phyloP scores from a whole-genome alignment of 768 basidiomycete genomes.

The Amanita exitialis region DNA sequence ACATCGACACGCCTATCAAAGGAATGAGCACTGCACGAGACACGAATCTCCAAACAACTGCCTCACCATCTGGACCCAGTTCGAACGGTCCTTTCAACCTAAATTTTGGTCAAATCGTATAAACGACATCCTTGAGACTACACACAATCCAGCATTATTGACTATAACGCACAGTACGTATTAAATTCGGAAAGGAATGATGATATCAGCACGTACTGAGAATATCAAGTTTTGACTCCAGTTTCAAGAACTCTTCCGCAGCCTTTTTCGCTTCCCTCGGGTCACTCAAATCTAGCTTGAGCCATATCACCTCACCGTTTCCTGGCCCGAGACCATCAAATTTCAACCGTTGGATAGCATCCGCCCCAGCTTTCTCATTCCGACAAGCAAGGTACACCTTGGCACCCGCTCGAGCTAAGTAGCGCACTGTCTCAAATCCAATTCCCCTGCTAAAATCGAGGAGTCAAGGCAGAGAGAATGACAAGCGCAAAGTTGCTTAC shows the following conservation, averaged over 20 bases:
- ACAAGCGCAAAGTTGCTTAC: conserved; percentile 17
- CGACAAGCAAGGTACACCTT: conserved; percentile 53
- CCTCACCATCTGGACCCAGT: conserved; percentile 8
- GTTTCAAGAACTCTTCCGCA: conserved; percentile 37
- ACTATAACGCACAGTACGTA: conserved; percentile 20
- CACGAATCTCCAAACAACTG: background rate
- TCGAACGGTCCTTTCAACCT: conserved; percentile 10
- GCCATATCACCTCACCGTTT: conserved; percentile 36
- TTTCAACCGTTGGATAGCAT: conserved; percentile 36
- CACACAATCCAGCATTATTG: conserved; percentile 47
- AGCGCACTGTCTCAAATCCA: conserved; percentile 40
- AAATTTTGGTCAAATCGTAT: background rate
- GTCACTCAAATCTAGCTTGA: conserved; percentile 42
- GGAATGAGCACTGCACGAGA: conserved; percentile 9
- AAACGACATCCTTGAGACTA: background rate
- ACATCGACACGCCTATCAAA: conserved; percentile 24
- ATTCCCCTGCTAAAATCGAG: conserved; percentile 16
- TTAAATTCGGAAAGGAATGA: background rate
- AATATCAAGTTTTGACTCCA: conserved; percentile 45
- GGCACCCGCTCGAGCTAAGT: conserved; percentile 42
- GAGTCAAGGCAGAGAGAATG: background rate
- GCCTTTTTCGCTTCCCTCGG: conserved; percentile 35
- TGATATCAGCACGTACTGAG: conserved; percentile 27
- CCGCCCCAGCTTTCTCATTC: conserved; percentile 31
- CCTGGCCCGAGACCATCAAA: conserved; percentile 31